A percentile compares a stretch with the other conserved stretches of the same genome.
Evolutionary conservation across 2,329 filamentous ascomycete genomes (phyloP).

Genomic region (Fusarium nanum): DNA sequence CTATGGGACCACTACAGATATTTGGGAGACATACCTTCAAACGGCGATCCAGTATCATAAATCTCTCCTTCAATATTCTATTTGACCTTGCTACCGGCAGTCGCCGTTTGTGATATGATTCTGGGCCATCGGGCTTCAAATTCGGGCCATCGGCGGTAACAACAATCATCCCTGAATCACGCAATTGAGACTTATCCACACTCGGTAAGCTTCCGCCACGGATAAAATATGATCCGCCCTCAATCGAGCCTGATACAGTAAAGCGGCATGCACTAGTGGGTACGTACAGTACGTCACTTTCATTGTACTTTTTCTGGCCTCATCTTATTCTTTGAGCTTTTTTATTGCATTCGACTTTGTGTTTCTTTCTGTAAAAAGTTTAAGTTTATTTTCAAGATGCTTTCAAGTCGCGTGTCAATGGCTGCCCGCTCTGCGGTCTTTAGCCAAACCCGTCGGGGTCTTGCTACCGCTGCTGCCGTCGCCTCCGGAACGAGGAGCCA

Average conservation of each 20-base stretch:
- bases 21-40: no score
- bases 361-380: neutral
- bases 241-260: neutral
- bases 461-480: constrained; percentile 31
- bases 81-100: neutral
- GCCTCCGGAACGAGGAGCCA: constrained; percentile 55
- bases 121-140: constrained; percentile 11
- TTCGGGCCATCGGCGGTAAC: constrained; percentile 30
- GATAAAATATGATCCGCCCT: constrained; percentile 6
- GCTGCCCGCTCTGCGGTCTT: constrained; percentile 27
- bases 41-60: no score
- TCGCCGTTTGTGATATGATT: constrained; percentile 8
- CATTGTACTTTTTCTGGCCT: constrained; percentile 28
- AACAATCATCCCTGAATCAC: constrained; percentile 31
- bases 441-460: constrained; percentile 7
- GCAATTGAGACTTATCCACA: constrained; percentile 22
- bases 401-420: constrained; percentile 33
- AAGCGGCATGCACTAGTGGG: neutral
- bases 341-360: constrained; percentile 10
- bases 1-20: no score
- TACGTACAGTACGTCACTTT: constrained; percentile 31
- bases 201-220: neutral
- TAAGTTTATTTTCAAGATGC: constrained; percentile 34
- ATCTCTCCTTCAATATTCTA: neutral
- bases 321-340: constrained; percentile 15